These are phyloP conservation scores for Phialocephala sp. DNA, from an alignment of 2,329 filamentous ascomycete species.

Conservation along the genomic window DNA sequence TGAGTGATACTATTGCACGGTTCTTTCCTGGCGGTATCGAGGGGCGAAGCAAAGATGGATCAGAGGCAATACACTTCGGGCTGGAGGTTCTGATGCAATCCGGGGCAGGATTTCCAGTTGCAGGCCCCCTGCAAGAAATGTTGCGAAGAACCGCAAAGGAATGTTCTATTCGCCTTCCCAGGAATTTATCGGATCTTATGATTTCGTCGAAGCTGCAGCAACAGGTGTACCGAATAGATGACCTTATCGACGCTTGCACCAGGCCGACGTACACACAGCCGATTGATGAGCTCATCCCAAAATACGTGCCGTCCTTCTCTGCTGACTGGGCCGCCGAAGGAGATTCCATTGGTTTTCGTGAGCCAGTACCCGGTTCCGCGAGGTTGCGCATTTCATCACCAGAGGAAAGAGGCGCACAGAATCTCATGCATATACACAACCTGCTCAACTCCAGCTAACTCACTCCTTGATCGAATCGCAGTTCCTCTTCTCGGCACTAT, in stretches of 20 bases:
- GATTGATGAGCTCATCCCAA: constrained; percentile 37
- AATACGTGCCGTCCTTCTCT: constrained; percentile 39
- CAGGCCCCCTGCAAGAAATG: constrained; percentile 41
- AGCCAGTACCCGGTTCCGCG: constrained; percentile 15
- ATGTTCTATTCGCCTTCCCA: constrained; percentile 34
- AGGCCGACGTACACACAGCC: constrained; percentile 41
- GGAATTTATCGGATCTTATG: constrained; percentile 32
- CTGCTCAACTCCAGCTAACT: constrained; percentile 39
- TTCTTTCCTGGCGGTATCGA: constrained; percentile 39
- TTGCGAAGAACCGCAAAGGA: constrained; percentile 38
- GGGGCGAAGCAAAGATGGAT: constrained; percentile 34
- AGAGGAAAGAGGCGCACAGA: constrained; percentile 37
- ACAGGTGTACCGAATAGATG: constrained; percentile 37
- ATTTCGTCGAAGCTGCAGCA: constrained; percentile 14
- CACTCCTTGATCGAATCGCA: background rate
- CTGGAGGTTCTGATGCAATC: constrained; percentile 41
- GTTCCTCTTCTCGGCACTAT: background rate
- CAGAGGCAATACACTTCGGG: constrained; percentile 39
- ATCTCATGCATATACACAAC: constrained; percentile 43
- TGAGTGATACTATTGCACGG: constrained; percentile 41
- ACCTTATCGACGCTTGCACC: constrained; percentile 43
- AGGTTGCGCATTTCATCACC: constrained; percentile 27
- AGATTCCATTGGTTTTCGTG: constrained; percentile 33
- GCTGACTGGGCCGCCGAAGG: constrained; percentile 37
- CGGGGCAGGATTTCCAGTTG: constrained; percentile 39